Evolutionary conservation across 1,284 basidiomycete species (phyloP), one percentile per base, ranked within the genome.

Genomic region (Butyriboletus appendiculatus): DNA sequence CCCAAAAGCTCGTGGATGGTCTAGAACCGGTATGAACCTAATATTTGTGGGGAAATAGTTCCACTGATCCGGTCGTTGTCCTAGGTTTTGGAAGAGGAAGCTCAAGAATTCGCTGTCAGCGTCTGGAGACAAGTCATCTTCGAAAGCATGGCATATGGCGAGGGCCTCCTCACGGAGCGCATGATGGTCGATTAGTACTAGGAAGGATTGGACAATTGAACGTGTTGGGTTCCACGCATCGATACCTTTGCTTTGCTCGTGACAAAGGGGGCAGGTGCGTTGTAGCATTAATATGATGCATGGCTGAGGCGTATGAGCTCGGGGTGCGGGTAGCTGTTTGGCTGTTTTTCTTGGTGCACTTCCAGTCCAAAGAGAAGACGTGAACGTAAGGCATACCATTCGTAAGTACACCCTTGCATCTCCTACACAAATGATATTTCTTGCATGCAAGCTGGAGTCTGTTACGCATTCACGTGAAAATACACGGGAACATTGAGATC

Each of bases 121-220:
- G 77, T 96, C 39, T 95, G 93, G 93, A 81, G 91, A 50, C 90
- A 94, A 73, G 82, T 95, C 59, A 88, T 92, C 48, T 95, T 95
- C 70, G 93, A 96, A 76, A 92, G 90, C 67, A 88, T 91, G 85
- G 86, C 90, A 35, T 92, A 92, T 67, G 86, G 85, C 56, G 90
- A 92, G 73, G 90, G 90, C 45, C 77, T 92, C 50, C 81, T 88
- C 65, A 91, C 89, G 26, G 89, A 90, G 66, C 81, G 80, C 66
- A 81, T 88, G 80, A 79, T 89, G 74, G 85, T 89, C 65, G 88
- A 90, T 69, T 85, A 70, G 41, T 59, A 42, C 52, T 48, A 35
- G 26, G 57, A 48, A 48, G 41, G 52, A 28, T 44, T 53, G 54
- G 51, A 50, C 34, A 40, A 48, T 57, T 50, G 56, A 44, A 53